Base-by-base conservation (phyloP, 2,329 filamentous ascomycete genomes). In the Exophiala sp. region DNA sequence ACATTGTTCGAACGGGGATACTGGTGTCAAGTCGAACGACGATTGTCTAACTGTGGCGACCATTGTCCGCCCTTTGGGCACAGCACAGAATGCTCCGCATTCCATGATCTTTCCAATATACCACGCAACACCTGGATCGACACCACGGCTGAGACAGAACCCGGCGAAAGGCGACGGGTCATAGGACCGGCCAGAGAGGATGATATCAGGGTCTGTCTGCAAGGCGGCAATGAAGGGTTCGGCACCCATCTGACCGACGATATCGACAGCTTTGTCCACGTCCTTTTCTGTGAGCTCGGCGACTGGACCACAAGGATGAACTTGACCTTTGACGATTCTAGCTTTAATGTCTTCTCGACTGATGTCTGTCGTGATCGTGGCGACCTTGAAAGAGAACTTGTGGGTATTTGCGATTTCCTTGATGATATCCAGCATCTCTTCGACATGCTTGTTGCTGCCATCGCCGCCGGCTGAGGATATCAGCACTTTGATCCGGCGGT, bases 61-160 rank as follows among this genome's bases (percentile, higher is more conserved):
- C 2, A 71, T 73, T 3, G 70, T 72, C 2, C 65, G 64, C 0
- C 71, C 71, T 50, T 80, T 80, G 0, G 77, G 78, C 0, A 65
- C 64, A 0, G 75, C 71, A 57, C 76, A 80, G 75, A 72, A 57
- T 76, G 80, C 1, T 69, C 60, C 1, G 59, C 71, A 20, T 76
- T 78, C 78, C 65, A 81, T 70, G 7, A 81, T 76, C 66, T 83
- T 81, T 4, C 78, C 80, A 76, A 82, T 78, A 57, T 81, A 77
- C 3, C 68, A 68, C 24, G 74, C 73, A 0, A 70, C 69, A 0
- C 74, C 76, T 3, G 32, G 45, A n/a, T 57, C 18, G 5, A 18
- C 65, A 52, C 56, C 81, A 4, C 63, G 61, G 42, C 64, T 67
- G 1, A 71, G 58, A 18, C 63, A 71, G 52, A 70, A 74, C 1